phyloP scores from a whole-genome alignment of 306 rosid species.

The Biancaea sappan region DNA sequence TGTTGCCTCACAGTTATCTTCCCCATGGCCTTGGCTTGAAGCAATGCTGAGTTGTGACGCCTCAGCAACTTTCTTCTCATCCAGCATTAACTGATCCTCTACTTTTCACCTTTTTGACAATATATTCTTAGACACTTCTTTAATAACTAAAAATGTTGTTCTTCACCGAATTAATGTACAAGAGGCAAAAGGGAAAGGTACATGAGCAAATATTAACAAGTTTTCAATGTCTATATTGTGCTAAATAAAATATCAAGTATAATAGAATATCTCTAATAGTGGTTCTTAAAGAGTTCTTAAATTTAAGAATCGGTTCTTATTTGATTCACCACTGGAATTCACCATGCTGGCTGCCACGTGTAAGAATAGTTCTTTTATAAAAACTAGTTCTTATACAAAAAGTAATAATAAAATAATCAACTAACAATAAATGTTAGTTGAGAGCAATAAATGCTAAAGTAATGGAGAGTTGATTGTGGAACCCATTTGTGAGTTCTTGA shows the following conservation, averaged over 20 bases:
- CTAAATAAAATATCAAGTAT: neutral
- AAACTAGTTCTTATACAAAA: too few species aligned
- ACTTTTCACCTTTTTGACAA: neutral
- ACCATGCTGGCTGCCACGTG: too few species aligned
- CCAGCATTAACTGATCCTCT: neutral
- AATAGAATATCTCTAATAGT: too few species aligned
- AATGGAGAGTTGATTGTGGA: too few species aligned
- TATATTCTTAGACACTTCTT: neutral
- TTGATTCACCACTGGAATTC: too few species aligned
- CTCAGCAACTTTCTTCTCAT: neutral
- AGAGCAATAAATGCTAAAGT: too few species aligned
- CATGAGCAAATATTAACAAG: neutral
- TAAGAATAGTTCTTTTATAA: too few species aligned
- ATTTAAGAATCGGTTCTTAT: too few species aligned
- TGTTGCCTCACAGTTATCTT: neutral
- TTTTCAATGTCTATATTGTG: neutral
- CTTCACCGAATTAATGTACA: neutral
- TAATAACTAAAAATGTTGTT: neutral
- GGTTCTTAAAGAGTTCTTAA: too few species aligned
- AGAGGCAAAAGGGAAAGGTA: neutral
- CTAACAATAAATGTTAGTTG: too few species aligned
- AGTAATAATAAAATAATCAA: too few species aligned
- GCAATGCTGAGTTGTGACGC: neutral
- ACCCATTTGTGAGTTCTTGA: too few species aligned
- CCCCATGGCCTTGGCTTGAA: neutral